phyloP scores from a whole-genome alignment of 225 moss, liverwort and hornwort genomes.

The Antitrichia curtipendula region DNA sequence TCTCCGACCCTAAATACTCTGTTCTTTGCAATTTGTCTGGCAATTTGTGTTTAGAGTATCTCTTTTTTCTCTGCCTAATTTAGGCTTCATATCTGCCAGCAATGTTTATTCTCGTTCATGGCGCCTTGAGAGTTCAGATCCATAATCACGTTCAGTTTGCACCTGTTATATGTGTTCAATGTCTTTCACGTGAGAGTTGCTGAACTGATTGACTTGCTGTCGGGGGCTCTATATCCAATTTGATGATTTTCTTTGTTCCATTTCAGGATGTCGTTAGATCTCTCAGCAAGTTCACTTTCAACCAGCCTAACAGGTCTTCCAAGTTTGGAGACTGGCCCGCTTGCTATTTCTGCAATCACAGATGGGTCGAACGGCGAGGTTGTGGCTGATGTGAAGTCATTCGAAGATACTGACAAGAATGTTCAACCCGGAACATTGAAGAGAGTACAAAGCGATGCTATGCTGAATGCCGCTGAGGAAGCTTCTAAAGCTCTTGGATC shows the following conservation, averaged over 20 bases:
- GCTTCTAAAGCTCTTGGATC: constrained; percentile 33
- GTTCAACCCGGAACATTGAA: constrained; percentile 31
- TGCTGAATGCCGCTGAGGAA: constrained; percentile 66
- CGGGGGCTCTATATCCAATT: background rate
- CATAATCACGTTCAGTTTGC: background rate
- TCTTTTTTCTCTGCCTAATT: background rate
- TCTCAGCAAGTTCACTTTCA: constrained; percentile 43
- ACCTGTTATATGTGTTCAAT: background rate
- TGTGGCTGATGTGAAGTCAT: constrained; percentile 48
- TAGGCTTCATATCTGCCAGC: background rate
- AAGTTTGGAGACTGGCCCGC: constrained; percentile 22
- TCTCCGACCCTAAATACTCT: background rate
- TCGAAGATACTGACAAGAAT: constrained; percentile 28
- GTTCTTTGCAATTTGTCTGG: background rate
- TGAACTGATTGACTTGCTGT: background rate
- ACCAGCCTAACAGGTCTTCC: constrained; percentile 34
- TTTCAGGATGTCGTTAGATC: constrained; percentile 88
- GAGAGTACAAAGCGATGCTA: constrained; percentile 82
- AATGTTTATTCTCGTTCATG: background rate
- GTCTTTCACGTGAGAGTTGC: background rate
- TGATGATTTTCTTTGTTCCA: background rate
- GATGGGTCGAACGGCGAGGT: constrained; percentile 33
- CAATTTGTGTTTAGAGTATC: background rate
- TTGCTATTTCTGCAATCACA: constrained; percentile 27
- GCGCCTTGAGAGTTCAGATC: background rate